Evolutionary conservation across 1,284 basidiomycete species (phyloP).

Genomic region (Irpex sp.): DNA sequence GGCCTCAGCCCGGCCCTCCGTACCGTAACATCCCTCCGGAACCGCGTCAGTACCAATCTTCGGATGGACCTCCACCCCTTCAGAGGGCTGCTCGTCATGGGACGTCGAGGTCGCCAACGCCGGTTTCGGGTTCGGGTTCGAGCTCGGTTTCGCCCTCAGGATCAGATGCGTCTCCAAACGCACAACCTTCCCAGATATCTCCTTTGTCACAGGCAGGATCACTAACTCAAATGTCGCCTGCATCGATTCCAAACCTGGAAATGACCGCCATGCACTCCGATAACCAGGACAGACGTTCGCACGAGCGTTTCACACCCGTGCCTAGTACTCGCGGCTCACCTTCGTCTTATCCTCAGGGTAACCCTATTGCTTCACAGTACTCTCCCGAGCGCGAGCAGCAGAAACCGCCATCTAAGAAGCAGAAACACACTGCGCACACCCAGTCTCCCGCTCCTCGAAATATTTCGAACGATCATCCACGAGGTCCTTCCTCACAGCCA

Average conservation of each 20-base stretch:
- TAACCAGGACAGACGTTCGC: too few relatives aligned
- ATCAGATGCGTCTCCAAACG: not conserved
- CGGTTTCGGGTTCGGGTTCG: not conserved
- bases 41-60: not conserved
- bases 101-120: not conserved
- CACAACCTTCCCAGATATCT: not conserved
- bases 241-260: not conserved
- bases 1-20: not conserved
- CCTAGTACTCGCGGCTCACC: too few relatives aligned
- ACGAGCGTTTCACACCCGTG: too few relatives aligned
- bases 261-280: not conserved
- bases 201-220: not conserved
- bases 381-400: not conserved
- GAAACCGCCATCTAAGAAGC: not conserved
- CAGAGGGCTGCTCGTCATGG: too few relatives aligned
- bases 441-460: not conserved
- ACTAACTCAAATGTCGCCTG: not conserved
- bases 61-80: not conserved
- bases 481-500: not conserved
- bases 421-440: not conserved
- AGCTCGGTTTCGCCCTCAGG: not conserved
- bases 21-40: not conserved
- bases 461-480: not conserved
- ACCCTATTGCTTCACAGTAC: not conserved
- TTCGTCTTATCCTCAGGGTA: not conserved